Evolutionary conservation across 1,284 basidiomycete species (phyloP).

Genomic region (Cystobasidium sp.): DNA sequence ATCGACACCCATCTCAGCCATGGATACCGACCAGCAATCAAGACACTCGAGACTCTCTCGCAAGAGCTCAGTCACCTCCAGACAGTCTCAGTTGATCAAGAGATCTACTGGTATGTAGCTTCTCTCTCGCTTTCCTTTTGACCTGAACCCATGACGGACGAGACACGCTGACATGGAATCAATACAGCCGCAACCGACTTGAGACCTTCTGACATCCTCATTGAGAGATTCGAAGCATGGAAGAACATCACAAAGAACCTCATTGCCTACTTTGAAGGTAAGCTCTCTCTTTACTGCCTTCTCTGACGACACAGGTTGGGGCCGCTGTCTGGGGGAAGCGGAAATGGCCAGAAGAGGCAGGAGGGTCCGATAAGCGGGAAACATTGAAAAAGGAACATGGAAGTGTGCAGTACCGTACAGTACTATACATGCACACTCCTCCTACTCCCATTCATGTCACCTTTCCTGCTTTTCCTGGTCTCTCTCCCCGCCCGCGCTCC

Average conservation of each 20-base stretch:
- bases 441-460: background rate
- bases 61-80: slow-evolving; percentile 49
- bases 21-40: slow-evolving; percentile 19
- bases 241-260: slow-evolving; percentile 95
- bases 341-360: slow-evolving; percentile 12
- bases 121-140: background rate
- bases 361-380: background rate
- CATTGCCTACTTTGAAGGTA: slow-evolving; percentile 61
- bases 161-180: background rate
- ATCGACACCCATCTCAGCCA: slow-evolving; percentile 9
- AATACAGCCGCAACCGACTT: slow-evolving; percentile 66
- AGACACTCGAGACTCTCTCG: slow-evolving; percentile 44
- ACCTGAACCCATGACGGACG: background rate
- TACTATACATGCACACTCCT: background rate
- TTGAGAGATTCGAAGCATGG: slow-evolving; percentile 91
- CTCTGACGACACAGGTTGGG: background rate
- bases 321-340: background rate
- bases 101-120: slow-evolving; percentile 56
- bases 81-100: slow-evolving; percentile 59
- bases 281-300: background rate
- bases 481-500: background rate
- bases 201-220: slow-evolving; percentile 92
- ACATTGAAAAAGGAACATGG: background rate
- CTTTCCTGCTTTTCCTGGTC: background rate
- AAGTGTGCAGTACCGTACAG: background rate